phyloP scores from a whole-genome alignment of 352 stramenopile species.

The Globisporangium yorkense region DNA sequence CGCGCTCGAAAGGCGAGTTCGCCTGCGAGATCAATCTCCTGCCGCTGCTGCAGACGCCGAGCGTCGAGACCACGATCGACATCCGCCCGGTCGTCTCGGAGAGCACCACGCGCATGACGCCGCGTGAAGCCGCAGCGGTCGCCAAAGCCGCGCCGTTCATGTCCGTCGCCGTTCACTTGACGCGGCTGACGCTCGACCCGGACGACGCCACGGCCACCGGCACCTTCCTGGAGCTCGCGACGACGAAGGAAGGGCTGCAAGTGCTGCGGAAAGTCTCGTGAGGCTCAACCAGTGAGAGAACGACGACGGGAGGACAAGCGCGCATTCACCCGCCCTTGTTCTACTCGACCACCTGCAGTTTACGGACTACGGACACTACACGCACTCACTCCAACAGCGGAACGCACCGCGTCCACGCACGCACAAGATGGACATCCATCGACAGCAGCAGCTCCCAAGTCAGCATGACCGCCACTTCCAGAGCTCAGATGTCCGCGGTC shows the following conservation, averaged over 20 bases:
- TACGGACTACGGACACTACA: not conserved
- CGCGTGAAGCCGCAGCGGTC: conserved; percentile 42
- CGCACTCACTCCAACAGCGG: not conserved
- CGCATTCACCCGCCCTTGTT: too few relatives aligned
- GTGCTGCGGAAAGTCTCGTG: conserved; percentile 56
- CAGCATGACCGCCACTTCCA: not conserved
- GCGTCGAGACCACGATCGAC: conserved; percentile 47
- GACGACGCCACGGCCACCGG: conserved; percentile 25
- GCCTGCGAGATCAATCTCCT: conserved; percentile 32
- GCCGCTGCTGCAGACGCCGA: conserved; percentile 22
- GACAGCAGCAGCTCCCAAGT: not conserved
- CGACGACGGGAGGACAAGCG: too few relatives aligned
- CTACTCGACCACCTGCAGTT: not conserved
- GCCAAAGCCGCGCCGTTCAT: conserved; percentile 37
- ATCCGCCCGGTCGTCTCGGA: conserved; percentile 23
- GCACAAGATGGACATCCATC: not conserved
- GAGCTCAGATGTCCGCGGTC: conserved; percentile 50
- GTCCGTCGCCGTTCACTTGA: conserved; percentile 45
- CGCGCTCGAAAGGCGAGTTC: conserved; percentile 36
- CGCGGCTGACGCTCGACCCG: conserved; percentile 24
- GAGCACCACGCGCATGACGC: conserved; percentile 30
- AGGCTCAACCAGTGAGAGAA: not conserved
- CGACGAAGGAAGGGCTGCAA: conserved; percentile 35
- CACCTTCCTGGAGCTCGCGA: conserved; percentile 41
- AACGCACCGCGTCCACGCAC: too few relatives aligned